phyloP scores from a whole-genome alignment of 2,329 filamentous ascomycete species.

The Trichoderma endophyticum region DNA sequence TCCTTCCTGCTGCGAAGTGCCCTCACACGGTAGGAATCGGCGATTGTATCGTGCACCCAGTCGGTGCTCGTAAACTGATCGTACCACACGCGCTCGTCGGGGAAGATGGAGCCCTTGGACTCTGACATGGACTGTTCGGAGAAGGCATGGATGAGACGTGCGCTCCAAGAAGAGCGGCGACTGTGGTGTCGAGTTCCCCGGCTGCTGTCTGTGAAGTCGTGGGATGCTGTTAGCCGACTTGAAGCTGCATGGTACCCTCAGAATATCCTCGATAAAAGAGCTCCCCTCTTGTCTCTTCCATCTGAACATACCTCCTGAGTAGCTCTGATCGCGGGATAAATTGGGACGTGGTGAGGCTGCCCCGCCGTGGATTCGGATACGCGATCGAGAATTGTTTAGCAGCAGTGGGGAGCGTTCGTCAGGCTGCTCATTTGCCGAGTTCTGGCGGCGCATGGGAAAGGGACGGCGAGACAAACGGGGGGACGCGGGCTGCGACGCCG shows the following conservation, averaged over 20 bases:
- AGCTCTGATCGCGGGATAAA: slow-evolving; percentile 43
- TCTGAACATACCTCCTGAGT: slow-evolving; percentile 39
- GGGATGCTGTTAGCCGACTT: not conserved
- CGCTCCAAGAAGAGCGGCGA: slow-evolving; percentile 57
- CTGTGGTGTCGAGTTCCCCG: slow-evolving; percentile 49
- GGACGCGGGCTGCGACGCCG: slow-evolving; percentile 34
- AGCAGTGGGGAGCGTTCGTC: slow-evolving; percentile 48
- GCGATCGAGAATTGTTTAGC: slow-evolving; percentile 38
- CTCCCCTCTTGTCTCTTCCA: not conserved
- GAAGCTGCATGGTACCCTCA: not conserved
- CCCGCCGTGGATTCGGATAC: slow-evolving; percentile 40
- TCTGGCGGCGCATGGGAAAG: slow-evolving; percentile 26
- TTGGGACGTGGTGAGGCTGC: slow-evolving; percentile 28
- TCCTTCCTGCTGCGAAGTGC: slow-evolving; percentile 77
- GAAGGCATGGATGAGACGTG: slow-evolving; percentile 61
- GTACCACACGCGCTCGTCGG: slow-evolving; percentile 93
- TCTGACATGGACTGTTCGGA: slow-evolving; percentile 58
- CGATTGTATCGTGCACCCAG: slow-evolving; percentile 97
- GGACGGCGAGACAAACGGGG: slow-evolving; percentile 33
- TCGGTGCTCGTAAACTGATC: slow-evolving; percentile 97
- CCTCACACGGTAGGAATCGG: slow-evolving; percentile 86
- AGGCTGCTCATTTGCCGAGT: slow-evolving; percentile 31
- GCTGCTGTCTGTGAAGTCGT: slow-evolving; percentile 34
- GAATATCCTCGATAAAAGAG: not conserved
- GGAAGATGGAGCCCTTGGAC: slow-evolving; percentile 62